Percentiles rank a stretch among this genome's conserved stretches.
Conservation (phyloP, 1,284 basidiomycete genomes). For the Microbotryomycetes sp. region DNA sequence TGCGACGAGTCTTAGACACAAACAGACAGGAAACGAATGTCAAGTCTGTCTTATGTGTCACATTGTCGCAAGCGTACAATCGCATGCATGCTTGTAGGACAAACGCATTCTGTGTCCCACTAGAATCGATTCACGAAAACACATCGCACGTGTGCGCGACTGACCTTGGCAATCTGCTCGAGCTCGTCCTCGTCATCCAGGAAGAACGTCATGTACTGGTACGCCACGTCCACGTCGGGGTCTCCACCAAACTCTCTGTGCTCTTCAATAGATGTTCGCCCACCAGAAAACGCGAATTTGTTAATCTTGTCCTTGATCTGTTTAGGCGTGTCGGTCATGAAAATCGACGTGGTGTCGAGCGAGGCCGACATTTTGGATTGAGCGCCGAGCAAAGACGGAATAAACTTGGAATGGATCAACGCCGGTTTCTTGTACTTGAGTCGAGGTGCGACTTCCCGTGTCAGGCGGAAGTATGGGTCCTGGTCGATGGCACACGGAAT, state of each 20-base stretch:
- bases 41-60: background rate
- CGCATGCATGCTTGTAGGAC: background rate
- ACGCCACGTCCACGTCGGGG: constrained; percentile 91
- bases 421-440: constrained; percentile 94
- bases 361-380: constrained; percentile 99
- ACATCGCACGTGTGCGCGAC: constrained; percentile 31
- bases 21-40: background rate
- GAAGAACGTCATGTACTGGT: constrained; percentile 96
- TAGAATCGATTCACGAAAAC: background rate
- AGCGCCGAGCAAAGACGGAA: constrained; percentile 94
- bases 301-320: constrained; percentile 99
- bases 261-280: constrained; percentile 80
- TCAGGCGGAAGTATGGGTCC: constrained; percentile 80
- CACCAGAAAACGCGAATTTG: constrained; percentile 49
- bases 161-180: constrained; percentile 63
- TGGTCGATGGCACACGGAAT: constrained; percentile 99
- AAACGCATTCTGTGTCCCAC: too few relatives aligned
- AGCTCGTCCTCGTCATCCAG: constrained; percentile 88
- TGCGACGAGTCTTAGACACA: background rate
- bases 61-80: background rate
- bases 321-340: constrained; percentile 85
- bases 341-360: constrained; percentile 82
- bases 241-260: constrained; percentile 83
- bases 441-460: constrained; percentile 85
- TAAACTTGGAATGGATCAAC: constrained; percentile 92